A percentile compares a stretch with the other conserved stretches of the same genome.
These are phyloP conservation scores for Kernera saxatilis DNA, from an alignment of 345 rosid species.

Conservation along the genomic window DNA sequence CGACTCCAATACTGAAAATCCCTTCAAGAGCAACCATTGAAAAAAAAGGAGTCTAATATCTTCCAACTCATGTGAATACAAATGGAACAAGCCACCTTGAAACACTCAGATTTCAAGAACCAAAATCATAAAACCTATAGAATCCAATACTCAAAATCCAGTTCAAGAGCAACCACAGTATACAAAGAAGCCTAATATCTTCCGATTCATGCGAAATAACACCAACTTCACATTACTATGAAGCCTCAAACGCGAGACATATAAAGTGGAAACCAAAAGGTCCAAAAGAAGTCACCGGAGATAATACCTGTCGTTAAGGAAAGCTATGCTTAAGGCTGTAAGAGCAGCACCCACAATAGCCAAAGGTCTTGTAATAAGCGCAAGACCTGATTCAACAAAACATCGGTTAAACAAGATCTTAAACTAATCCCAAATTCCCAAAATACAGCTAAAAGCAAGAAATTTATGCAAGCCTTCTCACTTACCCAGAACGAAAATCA, in stretches of 20 bases:
- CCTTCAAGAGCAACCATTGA: background rate
- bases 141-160: background rate
- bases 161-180: background rate
- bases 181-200: background rate
- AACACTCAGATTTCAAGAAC: background rate
- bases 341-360: slow-evolving; percentile 30
- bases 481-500: slow-evolving; percentile 30
- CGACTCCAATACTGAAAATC: background rate
- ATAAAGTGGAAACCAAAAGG: background rate
- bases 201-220: background rate
- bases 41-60: background rate
- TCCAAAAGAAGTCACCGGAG: background rate
- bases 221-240: background rate
- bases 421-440: background rate
- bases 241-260: slow-evolving; percentile 6
- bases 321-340: slow-evolving; percentile 31
- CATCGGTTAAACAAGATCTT: background rate
- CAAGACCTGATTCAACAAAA: slow-evolving; percentile 17
- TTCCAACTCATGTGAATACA: background rate
- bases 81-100: background rate
- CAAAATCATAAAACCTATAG: background rate
- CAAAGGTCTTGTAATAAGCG: slow-evolving; percentile 29
- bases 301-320: slow-evolving; percentile 33
- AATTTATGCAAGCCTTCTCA: background rate
- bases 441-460: background rate